Percentiles rank a stretch among this genome's conserved stretches.
These are phyloP conservation scores for Jaminaea rosea DNA, from an alignment of 1,284 basidiomycete genomes.

Conservation along the genomic window DNA sequence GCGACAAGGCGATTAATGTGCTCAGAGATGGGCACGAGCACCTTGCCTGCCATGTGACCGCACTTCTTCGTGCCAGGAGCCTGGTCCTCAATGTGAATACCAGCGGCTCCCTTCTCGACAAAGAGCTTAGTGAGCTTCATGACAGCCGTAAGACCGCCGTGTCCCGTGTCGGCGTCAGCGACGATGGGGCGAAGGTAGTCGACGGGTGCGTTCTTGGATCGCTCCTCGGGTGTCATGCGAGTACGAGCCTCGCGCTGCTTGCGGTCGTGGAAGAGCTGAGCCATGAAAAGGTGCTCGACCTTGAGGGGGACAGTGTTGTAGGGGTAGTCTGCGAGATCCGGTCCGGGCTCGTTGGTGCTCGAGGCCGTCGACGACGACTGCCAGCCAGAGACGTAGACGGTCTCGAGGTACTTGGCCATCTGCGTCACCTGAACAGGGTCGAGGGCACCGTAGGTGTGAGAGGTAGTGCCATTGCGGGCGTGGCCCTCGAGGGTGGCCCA, in stretches of 20 bases:
- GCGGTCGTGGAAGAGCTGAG: conserved; percentile 59
- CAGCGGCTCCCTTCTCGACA: conserved; percentile 79
- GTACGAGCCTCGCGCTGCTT: conserved; percentile 54
- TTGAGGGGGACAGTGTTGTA: conserved; percentile 60
- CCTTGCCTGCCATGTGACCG: conserved; percentile 64
- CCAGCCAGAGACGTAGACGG: conserved; percentile 48
- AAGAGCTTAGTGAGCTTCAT: conserved; percentile 94
- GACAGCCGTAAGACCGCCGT: conserved; percentile 84
- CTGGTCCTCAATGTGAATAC: conserved; percentile 84
- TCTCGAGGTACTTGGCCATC: conserved; percentile 48
- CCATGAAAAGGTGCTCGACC: conserved; percentile 58
- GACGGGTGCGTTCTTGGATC: conserved; percentile 47
- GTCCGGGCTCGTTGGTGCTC: conserved; percentile 46
- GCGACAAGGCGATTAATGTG: conserved; percentile 71
- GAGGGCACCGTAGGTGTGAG: conserved; percentile 92
- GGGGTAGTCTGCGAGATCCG: conserved; percentile 53
- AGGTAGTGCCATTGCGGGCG: conserved; percentile 56
- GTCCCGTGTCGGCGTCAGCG: conserved; percentile 56
- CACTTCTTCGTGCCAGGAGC: conserved; percentile 69
- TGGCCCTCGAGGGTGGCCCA: conserved; percentile 60
- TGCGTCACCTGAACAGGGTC: conserved; percentile 80
- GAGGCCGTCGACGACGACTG: conserved; percentile 44
- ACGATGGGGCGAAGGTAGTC: conserved; percentile 50
- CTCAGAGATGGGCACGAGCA: conserved; percentile 61
- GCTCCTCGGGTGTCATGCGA: conserved; percentile 61